Base-by-base conservation (phyloP, 1,139 yeast genomes). In the Magnusiomyces magnusii region DNA sequence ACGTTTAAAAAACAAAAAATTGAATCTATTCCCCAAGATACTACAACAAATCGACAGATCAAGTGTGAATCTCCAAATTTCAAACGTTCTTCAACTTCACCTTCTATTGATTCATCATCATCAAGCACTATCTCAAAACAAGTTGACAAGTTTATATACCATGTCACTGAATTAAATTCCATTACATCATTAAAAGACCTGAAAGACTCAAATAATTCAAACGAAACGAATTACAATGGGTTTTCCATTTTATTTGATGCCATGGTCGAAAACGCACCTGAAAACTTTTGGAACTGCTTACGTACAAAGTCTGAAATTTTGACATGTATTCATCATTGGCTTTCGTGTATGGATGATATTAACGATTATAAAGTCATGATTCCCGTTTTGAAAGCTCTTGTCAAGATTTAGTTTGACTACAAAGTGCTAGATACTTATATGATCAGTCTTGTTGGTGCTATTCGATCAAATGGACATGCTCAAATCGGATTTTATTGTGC, bases 251-350 rank as follows among this genome's bases (percentile, higher is more conserved):
- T 65, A 2, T 62, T 69, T 49, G 60, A 57, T 24, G 59, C 62
- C 21, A 70, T 68, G 49, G 5, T 3, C 7, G 49, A 10, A 9
- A 51, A 55, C 19, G 68, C 66, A 5, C 60, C 64, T 2, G 36
- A 55, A n/a, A 58, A 49, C n/a, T 67, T 71, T 56, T 71, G 71
- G 70, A 55, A 54, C 24, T 60, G 61, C 2, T 59, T 67, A 50
- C 54, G 61, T 10, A 55, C 60, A 25, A 60, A 61, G 19, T 51
- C 56, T 28, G 53, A 56, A 19, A 59, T 69, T 36, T 44, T 68
- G 19, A 66, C 67, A 1, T 64, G 74, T n/a, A 57, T 69, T 51
- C 65, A 71, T 28, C 70, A 69, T 61, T 71, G 72, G 73, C 57
- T 71, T 57, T 63, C 65, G 1, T 56, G 57, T 5, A 54, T 61